Percentiles rank a stretch among this genome's conserved stretches.
phyloP scores from a whole-genome alignment of 495 filamentous ascomycete species.

The Cercophora sp. region DNA sequence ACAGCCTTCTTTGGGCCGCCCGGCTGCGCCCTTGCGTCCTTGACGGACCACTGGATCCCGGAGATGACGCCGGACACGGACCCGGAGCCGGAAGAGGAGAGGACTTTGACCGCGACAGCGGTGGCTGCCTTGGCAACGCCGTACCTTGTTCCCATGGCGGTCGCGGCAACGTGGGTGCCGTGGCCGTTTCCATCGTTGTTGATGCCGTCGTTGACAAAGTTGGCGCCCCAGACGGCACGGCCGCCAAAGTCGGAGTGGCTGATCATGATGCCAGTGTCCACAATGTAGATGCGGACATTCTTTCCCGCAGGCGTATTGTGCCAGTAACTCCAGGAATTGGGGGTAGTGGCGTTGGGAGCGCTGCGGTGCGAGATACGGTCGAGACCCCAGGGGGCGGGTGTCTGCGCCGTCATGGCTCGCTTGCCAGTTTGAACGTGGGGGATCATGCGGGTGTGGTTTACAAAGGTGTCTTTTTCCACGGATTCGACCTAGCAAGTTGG shows the following conservation, averaged over 20 bases:
- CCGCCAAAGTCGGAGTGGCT: conserved; percentile 51
- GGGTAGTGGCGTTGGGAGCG: conserved; percentile 22
- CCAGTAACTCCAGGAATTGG: conserved; percentile 7
- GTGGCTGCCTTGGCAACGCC: conserved; percentile 63
- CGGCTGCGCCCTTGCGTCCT: conserved; percentile 40
- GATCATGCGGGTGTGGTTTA: conserved; percentile 6
- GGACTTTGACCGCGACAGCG: conserved; percentile 64
- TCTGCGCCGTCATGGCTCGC: conserved; percentile 12
- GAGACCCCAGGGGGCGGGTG: conserved; percentile 47
- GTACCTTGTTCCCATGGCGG: conserved; percentile 54
- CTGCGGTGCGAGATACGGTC: conserved; percentile 50
- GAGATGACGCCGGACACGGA: conserved; percentile 45
- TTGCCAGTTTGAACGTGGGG: conserved; percentile 5
- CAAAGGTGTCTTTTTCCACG: conserved; percentile 18
- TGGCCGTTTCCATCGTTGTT: conserved; percentile 54
- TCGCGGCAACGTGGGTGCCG: conserved; percentile 64
- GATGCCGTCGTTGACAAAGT: conserved; percentile 42
- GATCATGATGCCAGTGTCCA: conserved; percentile 55
- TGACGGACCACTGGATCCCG: conserved; percentile 53
- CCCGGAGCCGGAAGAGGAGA: conserved; percentile 40
- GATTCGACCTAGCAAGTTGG: conserved; percentile 15
- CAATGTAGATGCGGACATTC: conserved; percentile 41
- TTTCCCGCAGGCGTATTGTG: conserved; percentile 16
- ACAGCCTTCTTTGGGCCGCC: conserved; percentile 36
- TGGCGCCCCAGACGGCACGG: conserved; percentile 54